Base-by-base conservation (phyloP, 306 rosid genomes). In the Quillaja saponaria region DNA sequence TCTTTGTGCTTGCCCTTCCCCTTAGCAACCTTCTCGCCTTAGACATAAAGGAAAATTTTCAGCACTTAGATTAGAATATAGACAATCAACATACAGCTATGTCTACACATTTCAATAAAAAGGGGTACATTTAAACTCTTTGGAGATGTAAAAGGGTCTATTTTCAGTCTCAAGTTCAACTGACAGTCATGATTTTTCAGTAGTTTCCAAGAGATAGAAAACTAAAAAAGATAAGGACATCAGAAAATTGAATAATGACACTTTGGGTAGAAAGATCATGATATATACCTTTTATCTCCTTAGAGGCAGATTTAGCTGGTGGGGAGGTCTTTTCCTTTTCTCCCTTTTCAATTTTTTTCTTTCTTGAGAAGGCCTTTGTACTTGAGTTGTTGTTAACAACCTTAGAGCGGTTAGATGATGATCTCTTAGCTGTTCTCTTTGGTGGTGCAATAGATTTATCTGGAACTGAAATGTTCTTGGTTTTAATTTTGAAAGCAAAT, bases 351-450 rank as follows among this genome's bases (percentile, higher is more conserved):
- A 48, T 80, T 68, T 68, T 85, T 82, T 79, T 92, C 81, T 82
- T 94, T 85, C 96, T 90, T 49, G 95, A 87, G 62, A 83, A 87
- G 64, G 78, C 90, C 81, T 90, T 94, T 17, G 96, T 95, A 76
- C 88, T 83, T 47, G 55, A 71, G 46, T 85, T 91, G 64, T 52
- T 75, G 18, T 81, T 88, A 19, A 79, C 94, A 72, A 49, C 75
- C 59, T 76, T 80, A 13, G 90, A 46, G 59, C 0, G 70, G 64
- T 76, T 73, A 13, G 83, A 47, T 25, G 78, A 42, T 70, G 86
- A 55, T 64, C 75, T 81, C 87, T 87, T 90, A 41, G 68, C 64
- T 54, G 72, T 38, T 65, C 60, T 85, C 72, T 71, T 80, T 25
- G 76, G 77, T 7, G 82, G 60, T 19, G 86, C 65, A 62, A 71